Evolutionary conservation across 75 land plant genomes (phyloP).

Genomic region (Cryptomeria japonica): DNA sequence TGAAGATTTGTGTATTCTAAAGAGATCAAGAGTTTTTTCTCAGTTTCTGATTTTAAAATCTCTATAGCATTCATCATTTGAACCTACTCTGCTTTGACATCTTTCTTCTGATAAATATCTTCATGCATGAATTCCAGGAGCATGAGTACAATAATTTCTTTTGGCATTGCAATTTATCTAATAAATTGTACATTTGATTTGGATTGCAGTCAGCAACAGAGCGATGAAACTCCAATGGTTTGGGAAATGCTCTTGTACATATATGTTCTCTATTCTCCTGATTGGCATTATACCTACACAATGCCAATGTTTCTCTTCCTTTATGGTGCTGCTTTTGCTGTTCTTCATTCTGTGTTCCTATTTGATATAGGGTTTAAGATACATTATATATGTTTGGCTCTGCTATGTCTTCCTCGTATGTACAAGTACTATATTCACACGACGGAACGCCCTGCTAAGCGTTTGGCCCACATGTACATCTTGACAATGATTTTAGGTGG

Average conservation of each 20-base stretch:
- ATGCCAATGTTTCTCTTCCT: constrained; percentile 90
- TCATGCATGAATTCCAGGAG: constrained; percentile 2
- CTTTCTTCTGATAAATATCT: not conserved
- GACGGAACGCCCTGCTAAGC: constrained; percentile 58
- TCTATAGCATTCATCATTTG: not conserved
- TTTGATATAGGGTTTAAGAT: constrained; percentile 74
- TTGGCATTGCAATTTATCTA: not conserved
- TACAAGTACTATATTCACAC: constrained; percentile 89
- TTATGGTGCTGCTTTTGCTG: constrained; percentile 76
- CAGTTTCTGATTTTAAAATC: not conserved
- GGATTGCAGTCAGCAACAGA: constrained; percentile 74
- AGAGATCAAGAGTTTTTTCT: not conserved
- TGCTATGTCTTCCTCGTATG: constrained; percentile 90
- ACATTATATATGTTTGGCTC: constrained; percentile 68
- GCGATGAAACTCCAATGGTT: constrained; percentile 96
- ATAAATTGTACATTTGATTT: not conserved
- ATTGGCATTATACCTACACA: constrained; percentile 88
- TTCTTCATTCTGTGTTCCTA: constrained; percentile 56
- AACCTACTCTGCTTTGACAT: not conserved
- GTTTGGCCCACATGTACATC: constrained; percentile 63
- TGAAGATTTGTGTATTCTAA: not conserved
- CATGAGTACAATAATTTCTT: not conserved
- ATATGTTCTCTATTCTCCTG: constrained; percentile 91
- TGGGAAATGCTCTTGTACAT: constrained; percentile 94
- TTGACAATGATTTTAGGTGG: constrained; percentile 56